phyloP scores from a whole-genome alignment of 1,284 basidiomycete species.

The Ganoderma lingzhi region DNA sequence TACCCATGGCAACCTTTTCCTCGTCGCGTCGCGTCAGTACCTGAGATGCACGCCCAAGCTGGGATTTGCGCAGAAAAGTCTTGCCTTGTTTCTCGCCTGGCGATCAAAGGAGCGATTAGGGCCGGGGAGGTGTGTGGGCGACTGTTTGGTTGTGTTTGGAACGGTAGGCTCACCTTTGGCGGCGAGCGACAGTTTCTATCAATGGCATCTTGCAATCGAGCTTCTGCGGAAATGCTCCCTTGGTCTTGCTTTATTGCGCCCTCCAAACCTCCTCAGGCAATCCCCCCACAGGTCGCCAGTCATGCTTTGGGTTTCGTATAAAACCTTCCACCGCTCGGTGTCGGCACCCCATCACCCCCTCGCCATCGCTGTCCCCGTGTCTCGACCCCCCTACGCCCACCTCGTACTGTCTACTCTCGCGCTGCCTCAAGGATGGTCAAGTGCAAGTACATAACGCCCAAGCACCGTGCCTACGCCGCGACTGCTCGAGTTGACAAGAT shows the following conservation, averaged over 20 bases:
- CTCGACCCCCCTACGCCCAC: not conserved
- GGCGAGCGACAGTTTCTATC: conserved; percentile 20
- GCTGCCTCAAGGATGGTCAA: conserved; percentile 10
- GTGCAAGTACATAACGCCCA: not conserved
- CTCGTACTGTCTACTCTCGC: conserved; percentile 1
- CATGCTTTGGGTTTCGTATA: conserved; percentile 21
- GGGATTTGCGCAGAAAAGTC: conserved; percentile 1
- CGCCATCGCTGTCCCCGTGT: not conserved
- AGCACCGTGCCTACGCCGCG: conserved; percentile 7
- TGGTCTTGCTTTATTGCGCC: conserved; percentile 30
- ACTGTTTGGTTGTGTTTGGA: conserved; percentile 31
- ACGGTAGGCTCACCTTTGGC: conserved; percentile 30
- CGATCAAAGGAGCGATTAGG: conserved; percentile 17
- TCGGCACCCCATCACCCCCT: conserved; percentile 5
- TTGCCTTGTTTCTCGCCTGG: conserved; percentile 25
- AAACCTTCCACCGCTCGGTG: not conserved
- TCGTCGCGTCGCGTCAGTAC: not conserved
- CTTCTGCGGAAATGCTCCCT: conserved; percentile 15
- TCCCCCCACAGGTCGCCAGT: conserved; percentile 15
- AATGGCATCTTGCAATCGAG: conserved; percentile 30
- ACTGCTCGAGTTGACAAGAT: not conserved
- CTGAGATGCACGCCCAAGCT: conserved; percentile 6
- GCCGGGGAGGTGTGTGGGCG: conserved; percentile 23
- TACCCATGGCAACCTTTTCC: conserved; percentile 27
- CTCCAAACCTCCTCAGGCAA: conserved; percentile 19